Percentiles rank a stretch among this genome's conserved stretches.
Conservation (phyloP, 176 grass and related monocot species). For the Phyllostachys edulis region DNA sequence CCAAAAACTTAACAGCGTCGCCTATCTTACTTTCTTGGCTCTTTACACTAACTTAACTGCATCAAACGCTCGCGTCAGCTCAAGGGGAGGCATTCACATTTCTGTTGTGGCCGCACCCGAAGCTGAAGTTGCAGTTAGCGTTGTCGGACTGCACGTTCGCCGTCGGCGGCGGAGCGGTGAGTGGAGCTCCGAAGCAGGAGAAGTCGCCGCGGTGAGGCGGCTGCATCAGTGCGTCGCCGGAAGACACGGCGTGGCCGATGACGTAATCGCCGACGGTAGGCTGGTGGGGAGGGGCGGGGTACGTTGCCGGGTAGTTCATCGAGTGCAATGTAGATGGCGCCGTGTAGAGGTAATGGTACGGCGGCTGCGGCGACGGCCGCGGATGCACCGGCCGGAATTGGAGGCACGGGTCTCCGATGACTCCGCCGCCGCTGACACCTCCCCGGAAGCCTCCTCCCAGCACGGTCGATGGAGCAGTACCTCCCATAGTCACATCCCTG, state of each 20-base stretch:
- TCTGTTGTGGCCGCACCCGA: conserved; percentile 48
- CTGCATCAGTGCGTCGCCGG: conserved; percentile 31
- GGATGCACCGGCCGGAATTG: conserved; percentile 54
- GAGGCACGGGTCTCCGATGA: conserved; percentile 46
- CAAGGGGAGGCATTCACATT: conserved; percentile 41
- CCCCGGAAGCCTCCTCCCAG: conserved; percentile 47
- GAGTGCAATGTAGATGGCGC: conserved; percentile 51
- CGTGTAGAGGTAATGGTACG: conserved; percentile 58
- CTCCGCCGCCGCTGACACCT: conserved; percentile 9
- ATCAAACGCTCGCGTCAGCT: conserved; percentile 11
- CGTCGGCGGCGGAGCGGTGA: background rate
- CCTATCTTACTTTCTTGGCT: conserved; percentile 13
- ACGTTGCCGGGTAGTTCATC: conserved; percentile 53
- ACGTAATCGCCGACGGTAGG: conserved; percentile 57
- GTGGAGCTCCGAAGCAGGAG: conserved; percentile 46
- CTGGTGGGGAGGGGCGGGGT: conserved; percentile 40
- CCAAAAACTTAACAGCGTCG: conserved; percentile 27
- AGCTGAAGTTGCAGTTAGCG: conserved; percentile 51
- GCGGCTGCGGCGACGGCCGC: conserved; percentile 44
- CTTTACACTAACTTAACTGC: conserved; percentile 44
- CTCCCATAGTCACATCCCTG: conserved; percentile 61
- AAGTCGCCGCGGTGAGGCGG: conserved; percentile 10
- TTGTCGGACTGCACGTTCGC: conserved; percentile 38
- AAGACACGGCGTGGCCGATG: conserved; percentile 68
- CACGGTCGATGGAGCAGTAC: conserved; percentile 43